Evolutionary conservation across 805 yeast genomes (phyloP).

Genomic region (Yarrowia sp.): DNA sequence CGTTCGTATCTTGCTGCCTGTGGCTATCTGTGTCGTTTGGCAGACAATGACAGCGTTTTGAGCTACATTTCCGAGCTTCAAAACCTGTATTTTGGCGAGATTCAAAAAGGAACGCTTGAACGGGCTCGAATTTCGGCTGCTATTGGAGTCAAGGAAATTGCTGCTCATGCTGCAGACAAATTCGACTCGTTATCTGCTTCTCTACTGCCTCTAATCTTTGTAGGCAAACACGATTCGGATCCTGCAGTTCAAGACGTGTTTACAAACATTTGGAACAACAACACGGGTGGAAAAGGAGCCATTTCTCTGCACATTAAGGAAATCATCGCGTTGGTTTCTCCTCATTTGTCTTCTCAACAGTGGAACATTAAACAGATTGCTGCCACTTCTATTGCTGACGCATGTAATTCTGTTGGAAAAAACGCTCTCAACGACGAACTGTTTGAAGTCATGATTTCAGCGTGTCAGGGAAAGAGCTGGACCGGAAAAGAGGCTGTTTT

Average conservation of each 20-base stretch:
- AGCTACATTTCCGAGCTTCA: constrained; percentile 52
- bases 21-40: constrained; percentile 70
- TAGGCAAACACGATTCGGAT: constrained; percentile 67
- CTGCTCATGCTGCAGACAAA: constrained; percentile 64
- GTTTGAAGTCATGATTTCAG: constrained; percentile 52
- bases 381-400: constrained; percentile 61
- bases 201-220: constrained; percentile 72
- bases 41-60: constrained; percentile 50
- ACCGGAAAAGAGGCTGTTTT: constrained; percentile 77
- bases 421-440: constrained; percentile 36
- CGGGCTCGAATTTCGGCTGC: constrained; percentile 53
- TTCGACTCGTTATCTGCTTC: constrained; percentile 60
- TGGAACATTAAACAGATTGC: constrained; percentile 66
- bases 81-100: constrained; percentile 56
- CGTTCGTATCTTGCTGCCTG: constrained; percentile 74
- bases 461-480: constrained; percentile 80
- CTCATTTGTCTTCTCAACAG: constrained; percentile 52
- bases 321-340: constrained; percentile 52
- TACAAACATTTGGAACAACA: constrained; percentile 71
- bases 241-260: constrained; percentile 48
- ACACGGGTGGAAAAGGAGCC: constrained; percentile 70
- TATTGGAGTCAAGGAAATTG: constrained; percentile 59
- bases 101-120: constrained; percentile 42
- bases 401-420: constrained; percentile 48
- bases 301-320: constrained; percentile 67